Percentiles rank a stretch among this genome's conserved stretches.
These are phyloP conservation scores for Microascus cirrosus DNA, from an alignment of 2,329 filamentous ascomycete species.

Conservation along the genomic window DNA sequence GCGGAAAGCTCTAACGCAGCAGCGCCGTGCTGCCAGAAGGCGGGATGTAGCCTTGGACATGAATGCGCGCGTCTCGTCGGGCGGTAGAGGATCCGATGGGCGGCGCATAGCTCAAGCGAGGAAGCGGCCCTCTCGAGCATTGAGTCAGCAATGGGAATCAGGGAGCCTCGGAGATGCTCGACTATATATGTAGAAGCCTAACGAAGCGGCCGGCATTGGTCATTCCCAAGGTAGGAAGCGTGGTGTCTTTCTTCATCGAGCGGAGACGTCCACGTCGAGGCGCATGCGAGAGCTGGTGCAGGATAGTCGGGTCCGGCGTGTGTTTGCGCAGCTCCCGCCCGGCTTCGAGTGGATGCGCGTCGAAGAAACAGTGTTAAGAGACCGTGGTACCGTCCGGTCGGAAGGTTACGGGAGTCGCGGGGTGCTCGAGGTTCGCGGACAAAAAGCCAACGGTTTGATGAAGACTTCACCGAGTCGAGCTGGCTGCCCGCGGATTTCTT, in stretches of 20 bases:
- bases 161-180: not conserved
- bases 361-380: too few relatives aligned
- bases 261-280: not conserved
- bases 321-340: not conserved
- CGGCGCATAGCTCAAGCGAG: constrained; percentile 4
- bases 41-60: constrained; percentile 4
- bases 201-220: not conserved
- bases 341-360: too few relatives aligned
- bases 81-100: constrained; percentile 1
- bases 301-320: not conserved
- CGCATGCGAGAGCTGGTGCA: not conserved
- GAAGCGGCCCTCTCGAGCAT: constrained; percentile 9
- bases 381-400: not conserved
- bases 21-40: constrained; percentile 8
- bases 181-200: not conserved
- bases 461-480: not conserved
- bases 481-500: not conserved
- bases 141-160: not conserved
- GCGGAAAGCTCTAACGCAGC: constrained; percentile 6
- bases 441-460: not conserved
- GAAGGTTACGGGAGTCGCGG: not conserved
- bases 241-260: not conserved
- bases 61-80: not conserved
- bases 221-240: not conserved
- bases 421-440: not conserved